phyloP scores from a whole-genome alignment of 192 early-diverging fungal genomes.

The Podila verticillata region DNA sequence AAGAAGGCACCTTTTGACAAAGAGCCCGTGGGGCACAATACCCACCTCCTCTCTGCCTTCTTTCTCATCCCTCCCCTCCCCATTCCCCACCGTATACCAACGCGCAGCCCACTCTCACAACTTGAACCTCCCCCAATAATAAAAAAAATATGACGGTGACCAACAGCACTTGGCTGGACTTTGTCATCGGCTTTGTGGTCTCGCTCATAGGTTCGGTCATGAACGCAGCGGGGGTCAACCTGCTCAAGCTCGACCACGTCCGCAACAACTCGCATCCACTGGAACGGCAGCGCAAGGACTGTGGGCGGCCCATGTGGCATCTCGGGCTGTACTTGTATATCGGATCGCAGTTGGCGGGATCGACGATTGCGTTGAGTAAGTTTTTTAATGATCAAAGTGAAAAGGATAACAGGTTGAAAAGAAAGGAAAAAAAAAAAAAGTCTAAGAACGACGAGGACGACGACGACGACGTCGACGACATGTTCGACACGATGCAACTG shows the following conservation, averaged over 20 bases:
- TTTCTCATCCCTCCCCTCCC: background rate
- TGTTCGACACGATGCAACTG: too few species aligned
- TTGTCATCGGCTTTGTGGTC: slow-evolving; percentile 56
- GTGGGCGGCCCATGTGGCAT: slow-evolving; percentile 68
- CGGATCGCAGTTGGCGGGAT: slow-evolving; percentile 60
- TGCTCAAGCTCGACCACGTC: slow-evolving; percentile 68
- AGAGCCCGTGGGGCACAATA: too few species aligned
- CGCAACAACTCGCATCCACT: slow-evolving; percentile 45
- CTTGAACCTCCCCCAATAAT: background rate
- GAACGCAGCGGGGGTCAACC: slow-evolving; percentile 66
- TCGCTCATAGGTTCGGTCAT: slow-evolving; percentile 53
- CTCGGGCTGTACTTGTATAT: slow-evolving; percentile 66
- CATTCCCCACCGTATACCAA: too few species aligned
- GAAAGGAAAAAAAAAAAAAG: too few species aligned
- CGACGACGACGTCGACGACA: too few species aligned
- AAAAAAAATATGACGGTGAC: slow-evolving; percentile 44
- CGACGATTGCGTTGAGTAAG: slow-evolving; percentile 68
- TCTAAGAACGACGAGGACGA: too few species aligned
- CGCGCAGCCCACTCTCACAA: too few species aligned
- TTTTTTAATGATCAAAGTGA: background rate
- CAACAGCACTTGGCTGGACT: slow-evolving; percentile 40
- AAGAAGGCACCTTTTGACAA: too few species aligned
- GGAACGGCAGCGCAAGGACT: slow-evolving; percentile 61
- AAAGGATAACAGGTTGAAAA: too few species aligned
- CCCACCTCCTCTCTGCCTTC: too few species aligned